Base-by-base conservation (phyloP, 768 basidiomycete genomes). In the Lactarius vividus region DNA sequence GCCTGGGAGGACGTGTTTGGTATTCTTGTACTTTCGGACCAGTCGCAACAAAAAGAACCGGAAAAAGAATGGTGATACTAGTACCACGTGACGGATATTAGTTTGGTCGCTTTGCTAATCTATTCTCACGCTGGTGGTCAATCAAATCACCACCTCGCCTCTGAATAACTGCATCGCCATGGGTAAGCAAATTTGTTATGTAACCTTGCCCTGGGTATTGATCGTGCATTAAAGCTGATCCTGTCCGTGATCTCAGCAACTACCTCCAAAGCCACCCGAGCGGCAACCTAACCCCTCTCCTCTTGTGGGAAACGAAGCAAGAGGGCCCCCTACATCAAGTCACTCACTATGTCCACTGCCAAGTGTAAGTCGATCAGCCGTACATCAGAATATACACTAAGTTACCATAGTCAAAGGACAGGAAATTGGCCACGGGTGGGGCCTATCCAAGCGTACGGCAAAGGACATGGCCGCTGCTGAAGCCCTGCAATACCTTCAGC, bases 131-230 rank as follows among this genome's bases (percentile, higher is more conserved):
- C n/a, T n/a, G n/a, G n/a, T n/a, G n/a, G n/a, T n/a, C n/a, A n/a
- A n/a, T n/a, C n/a, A n/a, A n/a, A n/a, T n/a, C n/a, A n/a, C n/a
- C n/a, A n/a, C n/a, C n/a, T n/a, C n/a, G n/a, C n/a, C n/a, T n/a
- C n/a, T n/a, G n/a, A n/a, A n/a, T n/a, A n/a, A 80, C 70, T 8
- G 3, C 53, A 40, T 16, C 42, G 20, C 16, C 16, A 66, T 58
- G 56, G n/a, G 65, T 62, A 44, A n/a, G 65, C 4, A 3, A 33
- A 2, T 16, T 15, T 54, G 35, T 13, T 20, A 23, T 59, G 18
- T 42, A 16, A 4, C 9, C 10, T 40, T 33, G 29, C 26, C 2
- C 2, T 10, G 28, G 26, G 13, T 2, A 9, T 23, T 59, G 49
- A 62, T 26, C 15, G 4, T 5, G 11, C 16, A 15, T 49, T 44